These are phyloP conservation scores for Alternaria consortialis DNA, from an alignment of 2,329 filamentous ascomycete species.

Conservation along the genomic window DNA sequence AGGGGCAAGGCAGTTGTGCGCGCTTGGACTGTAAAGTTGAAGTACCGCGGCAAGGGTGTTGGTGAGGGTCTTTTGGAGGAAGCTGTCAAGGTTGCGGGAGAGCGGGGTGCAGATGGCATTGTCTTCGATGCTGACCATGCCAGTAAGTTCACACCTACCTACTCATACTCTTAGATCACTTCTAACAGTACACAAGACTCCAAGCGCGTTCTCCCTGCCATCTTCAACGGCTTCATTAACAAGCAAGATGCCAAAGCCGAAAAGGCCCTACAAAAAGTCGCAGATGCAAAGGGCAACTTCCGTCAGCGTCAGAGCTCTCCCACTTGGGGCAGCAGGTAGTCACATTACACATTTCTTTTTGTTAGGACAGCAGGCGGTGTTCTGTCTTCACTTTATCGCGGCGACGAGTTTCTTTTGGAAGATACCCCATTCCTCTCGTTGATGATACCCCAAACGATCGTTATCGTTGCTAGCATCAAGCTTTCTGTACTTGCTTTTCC, in stretches of 20 bases:
- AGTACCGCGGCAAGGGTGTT: conserved; percentile 75
- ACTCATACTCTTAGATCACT: background rate
- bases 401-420: conserved; percentile 29
- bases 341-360: background rate
- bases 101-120: conserved; percentile 73
- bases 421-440: conserved; percentile 41
- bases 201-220: conserved; percentile 42
- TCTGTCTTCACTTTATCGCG: conserved; percentile 17
- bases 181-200: conserved; percentile 41
- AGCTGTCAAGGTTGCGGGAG: conserved; percentile 72
- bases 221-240: conserved; percentile 49
- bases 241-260: conserved; percentile 47
- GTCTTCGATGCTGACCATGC: conserved; percentile 81
- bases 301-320: conserved; percentile 48
- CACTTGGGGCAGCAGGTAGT: conserved; percentile 50
- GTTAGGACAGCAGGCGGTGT: conserved; percentile 14
- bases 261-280: conserved; percentile 50
- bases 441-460: conserved; percentile 42
- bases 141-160: conserved; percentile 61
- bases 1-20: conserved; percentile 76
- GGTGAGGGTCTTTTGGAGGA: conserved; percentile 77
- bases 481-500: conserved; percentile 6
- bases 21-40: conserved; percentile 80
- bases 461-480: conserved; percentile 28
- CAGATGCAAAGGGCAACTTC: conserved; percentile 51